A percentile compares a stretch with the other conserved stretches of the same genome.
phyloP scores from a whole-genome alignment of 2,329 filamentous ascomycete species.

The Pestalotiopsis sp. region DNA sequence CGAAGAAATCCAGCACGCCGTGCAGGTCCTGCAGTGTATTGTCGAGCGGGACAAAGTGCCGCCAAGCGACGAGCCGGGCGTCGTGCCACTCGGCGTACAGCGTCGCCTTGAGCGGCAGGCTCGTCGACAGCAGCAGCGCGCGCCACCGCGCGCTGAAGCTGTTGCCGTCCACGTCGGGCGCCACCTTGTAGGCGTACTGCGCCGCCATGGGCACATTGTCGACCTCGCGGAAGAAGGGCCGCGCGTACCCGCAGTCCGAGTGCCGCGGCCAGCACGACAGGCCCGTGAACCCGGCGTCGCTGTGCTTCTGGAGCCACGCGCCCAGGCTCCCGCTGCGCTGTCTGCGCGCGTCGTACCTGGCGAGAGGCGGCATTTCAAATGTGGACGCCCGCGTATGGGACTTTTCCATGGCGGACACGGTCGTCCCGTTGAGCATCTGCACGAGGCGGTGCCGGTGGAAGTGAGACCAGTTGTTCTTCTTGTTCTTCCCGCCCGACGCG shows the following conservation, averaged over 20 bases:
- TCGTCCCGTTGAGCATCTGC: slow-evolving; percentile 68
- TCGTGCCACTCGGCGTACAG: slow-evolving; percentile 69
- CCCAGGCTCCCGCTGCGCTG: slow-evolving; percentile 29
- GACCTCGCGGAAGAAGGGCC: slow-evolving; percentile 24
- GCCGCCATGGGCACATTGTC: slow-evolving; percentile 31
- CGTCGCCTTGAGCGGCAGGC: slow-evolving; percentile 62
- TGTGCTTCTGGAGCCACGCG: slow-evolving; percentile 26
- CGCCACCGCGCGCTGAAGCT: slow-evolving; percentile 52
- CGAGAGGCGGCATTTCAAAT: slow-evolving; percentile 47
- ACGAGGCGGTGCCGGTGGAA: slow-evolving; percentile 75
- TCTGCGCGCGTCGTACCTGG: slow-evolving; percentile 45
- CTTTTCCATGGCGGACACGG: slow-evolving; percentile 50
- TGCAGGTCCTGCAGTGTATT: slow-evolving; percentile 61
- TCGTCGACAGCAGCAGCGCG: slow-evolving; percentile 56
- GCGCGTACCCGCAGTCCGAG: slow-evolving; percentile 25
- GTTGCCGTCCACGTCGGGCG: slow-evolving; percentile 64
- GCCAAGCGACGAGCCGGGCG: slow-evolving; percentile 60
- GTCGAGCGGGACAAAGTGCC: slow-evolving; percentile 65
- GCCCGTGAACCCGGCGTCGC: slow-evolving; percentile 30
- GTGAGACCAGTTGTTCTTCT: slow-evolving; percentile 62
- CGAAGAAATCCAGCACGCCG: slow-evolving; percentile 59
- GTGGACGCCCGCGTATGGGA: slow-evolving; percentile 42
- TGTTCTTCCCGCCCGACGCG: slow-evolving; percentile 60
- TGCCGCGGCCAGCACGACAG: slow-evolving; percentile 30
- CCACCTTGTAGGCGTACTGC: slow-evolving; percentile 51